These are phyloP conservation scores for Diaporthe longicolla DNA, from an alignment of 2,329 filamentous ascomycete species.

Conservation along the genomic window DNA sequence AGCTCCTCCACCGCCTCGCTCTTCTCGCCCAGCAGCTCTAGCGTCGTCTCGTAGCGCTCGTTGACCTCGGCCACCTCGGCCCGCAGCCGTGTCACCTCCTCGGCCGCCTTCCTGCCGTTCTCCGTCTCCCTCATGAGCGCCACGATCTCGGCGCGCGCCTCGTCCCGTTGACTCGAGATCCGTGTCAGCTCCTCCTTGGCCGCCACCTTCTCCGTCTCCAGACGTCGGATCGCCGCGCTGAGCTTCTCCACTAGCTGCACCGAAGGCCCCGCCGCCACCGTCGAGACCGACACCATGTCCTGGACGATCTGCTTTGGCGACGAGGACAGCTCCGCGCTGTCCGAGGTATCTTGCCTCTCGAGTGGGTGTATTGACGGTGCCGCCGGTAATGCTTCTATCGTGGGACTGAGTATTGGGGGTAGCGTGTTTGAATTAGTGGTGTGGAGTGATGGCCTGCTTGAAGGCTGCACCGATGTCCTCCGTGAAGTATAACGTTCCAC, in stretches of 20 bases:
- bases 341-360: constrained; percentile 64
- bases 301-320: constrained; percentile 80
- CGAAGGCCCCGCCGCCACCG: constrained; percentile 89
- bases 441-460: constrained; percentile 57
- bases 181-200: constrained; percentile 88
- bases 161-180: constrained; percentile 88
- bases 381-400: constrained; percentile 61
- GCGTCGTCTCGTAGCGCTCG: constrained; percentile 86
- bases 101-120: constrained; percentile 71
- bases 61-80: constrained; percentile 77
- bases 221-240: constrained; percentile 89
- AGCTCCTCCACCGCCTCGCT: constrained; percentile 95
- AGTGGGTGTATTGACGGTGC: constrained; percentile 59
- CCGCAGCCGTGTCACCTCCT: constrained; percentile 76
- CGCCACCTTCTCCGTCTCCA: constrained; percentile 92
- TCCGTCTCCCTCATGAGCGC: constrained; percentile 89
- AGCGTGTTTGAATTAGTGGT: constrained; percentile 55
- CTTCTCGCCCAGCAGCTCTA: constrained; percentile 97
- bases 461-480: constrained; percentile 66
- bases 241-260: constrained; percentile 97
- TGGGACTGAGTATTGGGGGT: constrained; percentile 60
- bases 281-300: constrained; percentile 91
- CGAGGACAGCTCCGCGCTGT: constrained; percentile 65
- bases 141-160: constrained; percentile 93
- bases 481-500: constrained; percentile 59